Percentiles rank a stretch among this genome's conserved stretches.
Conservation (phyloP, 2,329 filamentous ascomycete species). For the Coniochaeta hoffmannii region DNA sequence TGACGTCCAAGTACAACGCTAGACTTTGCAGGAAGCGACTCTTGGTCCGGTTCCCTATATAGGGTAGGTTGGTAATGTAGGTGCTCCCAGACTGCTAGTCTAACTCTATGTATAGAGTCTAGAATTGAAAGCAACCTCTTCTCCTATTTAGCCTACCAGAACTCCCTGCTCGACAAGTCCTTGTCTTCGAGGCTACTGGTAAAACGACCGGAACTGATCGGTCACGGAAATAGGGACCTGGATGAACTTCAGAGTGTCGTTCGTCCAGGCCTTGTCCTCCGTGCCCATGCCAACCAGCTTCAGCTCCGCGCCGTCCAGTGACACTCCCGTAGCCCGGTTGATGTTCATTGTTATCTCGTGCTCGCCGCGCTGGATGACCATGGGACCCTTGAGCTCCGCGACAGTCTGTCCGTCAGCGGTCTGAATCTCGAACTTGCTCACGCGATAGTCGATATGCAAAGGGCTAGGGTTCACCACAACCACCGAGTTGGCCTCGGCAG, state of each 20-base stretch:
- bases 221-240: conserved; percentile 6
- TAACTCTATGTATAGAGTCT: too few relatives aligned
- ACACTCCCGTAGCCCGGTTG: conserved; percentile 5
- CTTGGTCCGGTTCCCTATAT: too few relatives aligned
- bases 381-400: conserved; percentile 19
- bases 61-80: too few relatives aligned
- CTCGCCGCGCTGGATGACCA: conserved; percentile 19
- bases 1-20: too few relatives aligned
- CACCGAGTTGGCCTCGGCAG: conserved; percentile 15
- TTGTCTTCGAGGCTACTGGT: background rate
- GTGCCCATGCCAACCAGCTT: conserved; percentile 9
- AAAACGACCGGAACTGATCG: conserved; percentile 4
- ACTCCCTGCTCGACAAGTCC: background rate
- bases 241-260: conserved; percentile 12
- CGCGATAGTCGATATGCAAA: conserved; percentile 23
- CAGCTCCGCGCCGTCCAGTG: background rate
- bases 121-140: too few relatives aligned
- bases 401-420: conserved; percentile 17
- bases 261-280: conserved; percentile 12
- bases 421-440: conserved; percentile 23
- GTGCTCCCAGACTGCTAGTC: too few relatives aligned
- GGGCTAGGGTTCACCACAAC: conserved; percentile 21
- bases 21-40: too few relatives aligned
- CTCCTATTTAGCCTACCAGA: too few relatives aligned
- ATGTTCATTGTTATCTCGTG: conserved; percentile 19